phyloP scores from a whole-genome alignment of 2,329 filamentous ascomycete species.

The Fusarium algeriense region DNA sequence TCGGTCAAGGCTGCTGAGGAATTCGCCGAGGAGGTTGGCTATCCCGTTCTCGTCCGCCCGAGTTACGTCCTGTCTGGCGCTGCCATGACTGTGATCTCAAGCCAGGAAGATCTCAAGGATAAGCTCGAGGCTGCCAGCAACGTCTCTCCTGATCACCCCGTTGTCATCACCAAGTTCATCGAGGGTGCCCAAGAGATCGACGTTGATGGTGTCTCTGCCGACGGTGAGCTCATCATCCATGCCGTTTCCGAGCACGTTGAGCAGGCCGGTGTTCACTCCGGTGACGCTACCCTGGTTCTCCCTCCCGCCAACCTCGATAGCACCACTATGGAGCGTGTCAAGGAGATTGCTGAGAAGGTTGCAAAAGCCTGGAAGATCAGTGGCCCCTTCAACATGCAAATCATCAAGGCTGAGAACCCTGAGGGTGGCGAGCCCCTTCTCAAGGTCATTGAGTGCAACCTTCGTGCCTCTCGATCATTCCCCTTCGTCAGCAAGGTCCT shows the following conservation, averaged over 20 bases:
- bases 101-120: slow-evolving; percentile 88
- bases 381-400: slow-evolving; percentile 99
- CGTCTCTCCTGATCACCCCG: slow-evolving; percentile 95
- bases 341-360: slow-evolving; percentile 96
- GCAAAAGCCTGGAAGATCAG: slow-evolving; percentile 98
- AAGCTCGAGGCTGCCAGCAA: slow-evolving; percentile 91
- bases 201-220: slow-evolving; percentile 89
- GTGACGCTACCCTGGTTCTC: slow-evolving; percentile 93
- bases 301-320: slow-evolving; percentile 86
- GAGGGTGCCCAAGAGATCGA: slow-evolving; percentile 97
- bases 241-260: slow-evolving; percentile 97
- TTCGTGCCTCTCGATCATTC: slow-evolving; percentile 97
- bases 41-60: slow-evolving; percentile 94
- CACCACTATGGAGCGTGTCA: slow-evolving; percentile 83
- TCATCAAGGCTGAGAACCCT: slow-evolving; percentile 89
- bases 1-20: slow-evolving; percentile 88
- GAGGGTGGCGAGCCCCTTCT: slow-evolving; percentile 80
- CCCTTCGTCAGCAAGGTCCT: slow-evolving; percentile 98
- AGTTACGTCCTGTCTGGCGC: slow-evolving; percentile 97
- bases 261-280: slow-evolving; percentile 97
- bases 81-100: slow-evolving; percentile 97
- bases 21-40: slow-evolving; percentile 87
- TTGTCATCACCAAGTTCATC: slow-evolving; percentile 98
- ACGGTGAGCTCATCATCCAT: slow-evolving; percentile 89
- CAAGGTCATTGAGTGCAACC: slow-evolving; percentile 98